phyloP scores from a whole-genome alignment of 805 yeast species.

The Kodamaea kaohsiungensis region DNA sequence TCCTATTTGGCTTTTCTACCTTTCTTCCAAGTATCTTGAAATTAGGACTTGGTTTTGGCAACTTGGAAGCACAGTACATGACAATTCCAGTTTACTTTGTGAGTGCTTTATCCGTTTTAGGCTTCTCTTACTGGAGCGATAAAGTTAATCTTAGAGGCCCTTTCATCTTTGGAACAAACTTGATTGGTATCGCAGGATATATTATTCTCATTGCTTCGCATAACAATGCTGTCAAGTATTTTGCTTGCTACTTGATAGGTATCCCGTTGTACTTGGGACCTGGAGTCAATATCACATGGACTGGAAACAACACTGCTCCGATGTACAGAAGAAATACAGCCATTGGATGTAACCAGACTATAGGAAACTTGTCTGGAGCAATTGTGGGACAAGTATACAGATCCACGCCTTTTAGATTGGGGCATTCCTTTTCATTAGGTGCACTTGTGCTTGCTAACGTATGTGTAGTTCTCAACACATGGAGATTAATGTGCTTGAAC shows the following conservation, averaged over 20 bases:
- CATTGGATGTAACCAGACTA: constrained; percentile 42
- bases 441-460: constrained; percentile 23
- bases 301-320: constrained; percentile 43
- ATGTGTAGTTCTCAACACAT: constrained; percentile 16
- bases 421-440: constrained; percentile 43
- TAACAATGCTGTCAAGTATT: constrained; percentile 33
- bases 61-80: constrained; percentile 36
- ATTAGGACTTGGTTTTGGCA: constrained; percentile 27
- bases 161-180: constrained; percentile 23
- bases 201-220: constrained; percentile 27
- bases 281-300: constrained; percentile 45
- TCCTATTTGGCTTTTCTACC: constrained; percentile 44
- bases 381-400: constrained; percentile 46
- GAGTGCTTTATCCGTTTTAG: constrained; percentile 28
- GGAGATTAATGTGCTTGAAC: constrained; percentile 12
- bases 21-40: constrained; percentile 43
- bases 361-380: constrained; percentile 49
- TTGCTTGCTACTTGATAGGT: constrained; percentile 38
- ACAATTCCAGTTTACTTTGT: constrained; percentile 41
- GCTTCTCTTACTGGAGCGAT: constrained; percentile 28
- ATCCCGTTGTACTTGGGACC: constrained; percentile 37
- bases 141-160: constrained; percentile 30
- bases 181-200: constrained; percentile 33
- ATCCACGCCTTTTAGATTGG: constrained; percentile 38
- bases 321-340: constrained; percentile 44